Evolutionary conservation across 2,329 filamentous ascomycete species (phyloP).

Genomic region (Diaporthe caulivora): DNA sequence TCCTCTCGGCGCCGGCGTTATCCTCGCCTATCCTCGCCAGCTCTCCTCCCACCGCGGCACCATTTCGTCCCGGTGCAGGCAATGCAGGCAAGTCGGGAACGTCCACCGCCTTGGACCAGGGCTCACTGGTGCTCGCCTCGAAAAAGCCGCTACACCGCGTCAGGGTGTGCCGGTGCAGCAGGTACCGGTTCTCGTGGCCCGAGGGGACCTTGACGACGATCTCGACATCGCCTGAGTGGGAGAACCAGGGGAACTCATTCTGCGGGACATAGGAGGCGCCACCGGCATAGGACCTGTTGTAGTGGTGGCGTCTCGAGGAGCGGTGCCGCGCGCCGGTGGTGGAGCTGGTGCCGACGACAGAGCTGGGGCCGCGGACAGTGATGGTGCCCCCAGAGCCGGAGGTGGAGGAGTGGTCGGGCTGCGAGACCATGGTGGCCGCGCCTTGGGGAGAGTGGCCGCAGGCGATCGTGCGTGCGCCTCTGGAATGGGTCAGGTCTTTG

Average conservation of each 20-base stretch:
- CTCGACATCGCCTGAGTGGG: conserved; percentile 92
- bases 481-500: conserved; percentile 24
- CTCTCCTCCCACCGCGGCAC: conserved; percentile 51
- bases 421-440: conserved; percentile 50
- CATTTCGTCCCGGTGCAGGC: conserved; percentile 46
- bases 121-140: conserved; percentile 83
- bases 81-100: conserved; percentile 50
- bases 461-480: conserved; percentile 5
- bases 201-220: conserved; percentile 78
- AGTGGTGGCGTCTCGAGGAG: conserved; percentile 58
- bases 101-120: conserved; percentile 65
- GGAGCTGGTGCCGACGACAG: conserved; percentile 47
- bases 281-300: conserved; percentile 85
- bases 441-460: conserved; percentile 8
- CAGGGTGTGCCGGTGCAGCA: conserved; percentile 88
- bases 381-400: conserved; percentile 42
- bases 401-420: conserved; percentile 46
- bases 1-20: conserved; percentile 51
- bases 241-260: conserved; percentile 95
- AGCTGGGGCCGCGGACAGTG: conserved; percentile 49
- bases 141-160: conserved; percentile 95
- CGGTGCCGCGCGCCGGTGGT: conserved; percentile 42
- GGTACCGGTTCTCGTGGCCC: conserved; percentile 82
- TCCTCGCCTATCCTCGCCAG: conserved; percentile 68
- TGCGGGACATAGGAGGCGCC: conserved; percentile 76